Evolutionary conservation across 805 yeast species (phyloP).

Genomic region (Saturnispora sekii): DNA sequence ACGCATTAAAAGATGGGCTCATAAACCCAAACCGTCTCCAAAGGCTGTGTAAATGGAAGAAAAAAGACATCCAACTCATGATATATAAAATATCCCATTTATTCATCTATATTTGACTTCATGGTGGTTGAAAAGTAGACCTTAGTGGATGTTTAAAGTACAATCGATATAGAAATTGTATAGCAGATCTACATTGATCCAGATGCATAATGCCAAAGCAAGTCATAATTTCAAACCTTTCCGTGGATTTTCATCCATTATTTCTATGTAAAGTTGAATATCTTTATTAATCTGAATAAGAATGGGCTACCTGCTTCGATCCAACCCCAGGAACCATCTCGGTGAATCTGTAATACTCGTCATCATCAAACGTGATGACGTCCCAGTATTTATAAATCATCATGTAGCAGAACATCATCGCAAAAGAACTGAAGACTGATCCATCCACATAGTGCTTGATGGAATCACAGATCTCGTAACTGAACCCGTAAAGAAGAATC

Average conservation of each 20-base stretch:
- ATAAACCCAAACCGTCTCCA: no score
- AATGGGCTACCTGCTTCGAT: slow-evolving; percentile 12
- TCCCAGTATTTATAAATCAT: slow-evolving; percentile 97
- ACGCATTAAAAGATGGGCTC: no score
- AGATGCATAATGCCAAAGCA: no score
- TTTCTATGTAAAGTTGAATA: not conserved
- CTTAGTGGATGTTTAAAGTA: no score
- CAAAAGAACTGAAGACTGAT: slow-evolving; percentile 68
- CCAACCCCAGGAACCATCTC: slow-evolving; percentile 19
- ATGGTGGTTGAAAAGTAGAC: no score
- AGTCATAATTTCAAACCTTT: no score
- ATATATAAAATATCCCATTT: no score
- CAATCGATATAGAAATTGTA: no score
- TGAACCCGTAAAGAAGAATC: slow-evolving; percentile 60
- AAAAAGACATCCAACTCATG: no score
- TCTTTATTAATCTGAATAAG: slow-evolving; percentile 7
- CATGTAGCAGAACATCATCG: slow-evolving; percentile 78
- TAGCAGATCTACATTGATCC: no score
- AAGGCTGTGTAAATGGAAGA: no score
- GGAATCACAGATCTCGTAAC: slow-evolving; percentile 53
- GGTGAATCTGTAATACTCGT: slow-evolving; percentile 54
- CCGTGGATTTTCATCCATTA: not conserved
- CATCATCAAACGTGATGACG: slow-evolving; percentile 87
- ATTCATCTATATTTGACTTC: no score
- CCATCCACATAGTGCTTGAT: slow-evolving; percentile 89